Evolutionary conservation across 441 rosid species (phyloP).

Genomic region (Macaranga tanarius): DNA sequence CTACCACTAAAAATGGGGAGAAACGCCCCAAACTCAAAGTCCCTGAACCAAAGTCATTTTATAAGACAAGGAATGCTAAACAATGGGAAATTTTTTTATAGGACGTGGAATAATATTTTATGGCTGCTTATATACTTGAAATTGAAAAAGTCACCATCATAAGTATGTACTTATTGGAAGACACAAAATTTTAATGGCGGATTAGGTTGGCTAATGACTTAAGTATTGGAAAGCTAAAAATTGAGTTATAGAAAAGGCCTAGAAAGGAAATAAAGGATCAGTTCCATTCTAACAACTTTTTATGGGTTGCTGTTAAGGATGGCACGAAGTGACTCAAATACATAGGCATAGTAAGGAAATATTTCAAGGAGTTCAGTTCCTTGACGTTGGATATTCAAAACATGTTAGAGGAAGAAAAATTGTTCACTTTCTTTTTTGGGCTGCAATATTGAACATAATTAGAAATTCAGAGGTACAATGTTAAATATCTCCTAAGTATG

Average conservation of each 20-base stretch:
- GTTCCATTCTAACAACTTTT: background rate
- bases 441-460: background rate
- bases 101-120: background rate
- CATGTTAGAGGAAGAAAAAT: background rate
- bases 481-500: fast-evolving
- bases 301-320: background rate
- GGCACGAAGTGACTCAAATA: background rate
- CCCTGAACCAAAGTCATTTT: background rate
- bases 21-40: background rate
- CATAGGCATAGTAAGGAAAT: fast-evolving
- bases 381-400: background rate
- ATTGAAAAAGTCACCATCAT: background rate
- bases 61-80: background rate
- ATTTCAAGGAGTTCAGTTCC: background rate
- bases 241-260: background rate
- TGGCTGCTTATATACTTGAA: background rate
- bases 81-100: background rate
- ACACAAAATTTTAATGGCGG: background rate
- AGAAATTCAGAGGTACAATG: background rate
- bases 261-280: background rate
- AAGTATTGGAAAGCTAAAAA: background rate
- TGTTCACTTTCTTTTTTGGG: background rate
- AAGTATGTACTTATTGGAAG: background rate
- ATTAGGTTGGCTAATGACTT: background rate
- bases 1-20: too few relatives aligned